Evolutionary conservation across 2,329 filamentous ascomycete genomes (phyloP).

Genomic region (Arthrinium phaeospermum): DNA sequence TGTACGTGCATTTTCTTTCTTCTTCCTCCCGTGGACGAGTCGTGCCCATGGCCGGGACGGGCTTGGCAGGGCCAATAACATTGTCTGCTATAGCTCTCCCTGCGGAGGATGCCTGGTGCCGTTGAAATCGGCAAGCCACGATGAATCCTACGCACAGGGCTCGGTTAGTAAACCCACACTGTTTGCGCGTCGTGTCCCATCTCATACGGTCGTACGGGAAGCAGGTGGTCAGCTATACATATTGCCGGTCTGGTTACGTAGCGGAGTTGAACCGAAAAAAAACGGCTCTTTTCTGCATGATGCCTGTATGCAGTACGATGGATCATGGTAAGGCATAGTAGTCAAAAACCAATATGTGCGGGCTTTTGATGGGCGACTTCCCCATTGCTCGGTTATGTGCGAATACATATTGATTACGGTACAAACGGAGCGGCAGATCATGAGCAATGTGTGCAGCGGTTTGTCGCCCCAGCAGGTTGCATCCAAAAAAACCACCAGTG

Average conservation of each 20-base stretch:
- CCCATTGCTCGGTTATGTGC: not conserved
- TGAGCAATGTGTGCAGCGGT: conserved; percentile 1
- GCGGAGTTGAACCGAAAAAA: not conserved
- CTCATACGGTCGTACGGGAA: not conserved
- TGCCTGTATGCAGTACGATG: not conserved
- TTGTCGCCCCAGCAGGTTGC: not conserved
- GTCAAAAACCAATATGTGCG: not conserved
- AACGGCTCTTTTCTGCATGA: conserved; percentile 1
- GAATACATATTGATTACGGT: conserved; percentile 9
- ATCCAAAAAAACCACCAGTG: conserved; percentile 11
- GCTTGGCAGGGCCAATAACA: not conserved
- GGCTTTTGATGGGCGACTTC: not conserved
- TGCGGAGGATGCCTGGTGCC: conserved; percentile 13
- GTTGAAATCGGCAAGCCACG: conserved; percentile 16
- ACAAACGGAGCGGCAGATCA: conserved; percentile 11
- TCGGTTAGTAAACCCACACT: conserved; percentile 7
- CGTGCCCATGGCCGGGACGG: not conserved
- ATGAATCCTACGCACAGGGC: conserved; percentile 9
- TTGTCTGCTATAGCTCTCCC: not conserved
- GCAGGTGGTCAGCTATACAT: not conserved
- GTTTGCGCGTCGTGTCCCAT: conserved; percentile 6
- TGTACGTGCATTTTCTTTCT: not conserved
- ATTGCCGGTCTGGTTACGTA: not conserved
- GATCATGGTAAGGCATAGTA: not conserved
- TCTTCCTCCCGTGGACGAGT: not conserved